Conservation (phyloP, 495 filamentous ascomycete species). For the Penicillium paxilli region DNA sequence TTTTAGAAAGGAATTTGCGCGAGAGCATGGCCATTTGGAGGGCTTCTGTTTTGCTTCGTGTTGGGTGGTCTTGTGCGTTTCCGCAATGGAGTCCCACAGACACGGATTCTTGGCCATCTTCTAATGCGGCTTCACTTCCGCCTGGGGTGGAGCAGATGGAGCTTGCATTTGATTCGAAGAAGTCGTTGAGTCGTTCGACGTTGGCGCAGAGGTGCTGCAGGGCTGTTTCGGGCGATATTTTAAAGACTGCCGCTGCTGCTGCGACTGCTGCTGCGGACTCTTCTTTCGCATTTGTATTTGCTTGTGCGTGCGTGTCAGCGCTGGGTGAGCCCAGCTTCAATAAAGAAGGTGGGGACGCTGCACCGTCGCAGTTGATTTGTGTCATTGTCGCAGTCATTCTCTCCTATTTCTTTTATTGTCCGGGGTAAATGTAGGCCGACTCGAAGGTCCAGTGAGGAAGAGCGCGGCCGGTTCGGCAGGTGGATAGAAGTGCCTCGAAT, state of each 20-base stretch:
- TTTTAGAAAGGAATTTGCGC: conserved; percentile 88
- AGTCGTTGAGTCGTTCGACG: conserved; percentile 68
- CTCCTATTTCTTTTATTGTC: conserved; percentile 22
- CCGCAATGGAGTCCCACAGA: conserved; percentile 36
- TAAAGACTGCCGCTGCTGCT: conserved; percentile 59
- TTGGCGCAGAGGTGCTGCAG: conserved; percentile 73
- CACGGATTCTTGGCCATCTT: conserved; percentile 16
- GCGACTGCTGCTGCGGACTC: conserved; percentile 6
- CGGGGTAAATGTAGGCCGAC: conserved; percentile 8
- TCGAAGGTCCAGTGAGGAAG: conserved; percentile 8
- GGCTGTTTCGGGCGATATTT: conserved; percentile 70
- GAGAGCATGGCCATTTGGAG: conserved; percentile 57
- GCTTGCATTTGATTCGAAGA: conserved; percentile 63
- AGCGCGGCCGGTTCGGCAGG: conserved; percentile 33
- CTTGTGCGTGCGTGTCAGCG: background rate
- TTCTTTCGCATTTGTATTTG: conserved; percentile 1
- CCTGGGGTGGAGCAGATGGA: conserved; percentile 56
- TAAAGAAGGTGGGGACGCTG: conserved; percentile 10
- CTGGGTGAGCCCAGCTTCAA: conserved; percentile 14
- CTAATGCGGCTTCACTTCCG: conserved; percentile 49
- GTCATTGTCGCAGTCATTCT: conserved; percentile 26
- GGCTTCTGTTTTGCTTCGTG: conserved; percentile 13
- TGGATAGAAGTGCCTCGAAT: conserved; percentile 25
- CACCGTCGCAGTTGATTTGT: conserved; percentile 15
- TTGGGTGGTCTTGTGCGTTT: conserved; percentile 1